Evolutionary conservation across 129 eudicot genomes (phyloP).

Genomic region (Kitagawia praeruptora): DNA sequence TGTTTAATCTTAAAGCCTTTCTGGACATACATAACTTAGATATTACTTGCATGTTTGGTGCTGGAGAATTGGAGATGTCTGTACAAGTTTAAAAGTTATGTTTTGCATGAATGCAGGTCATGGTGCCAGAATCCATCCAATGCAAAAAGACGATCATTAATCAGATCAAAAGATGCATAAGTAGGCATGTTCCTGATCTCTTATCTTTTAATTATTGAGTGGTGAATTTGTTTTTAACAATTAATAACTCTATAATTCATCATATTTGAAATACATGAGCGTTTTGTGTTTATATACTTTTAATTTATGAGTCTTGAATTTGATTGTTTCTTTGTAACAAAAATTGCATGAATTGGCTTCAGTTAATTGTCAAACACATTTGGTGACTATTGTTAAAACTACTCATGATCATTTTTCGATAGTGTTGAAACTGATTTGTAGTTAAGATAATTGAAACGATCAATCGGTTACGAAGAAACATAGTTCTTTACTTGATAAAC

Average conservation of each 20-base stretch:
- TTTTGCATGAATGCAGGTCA: conserved; percentile 29
- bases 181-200: not conserved
- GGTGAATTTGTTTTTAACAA: not conserved
- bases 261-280: not conserved
- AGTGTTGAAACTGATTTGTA: not conserved
- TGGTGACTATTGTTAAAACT: not conserved
- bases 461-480: not conserved
- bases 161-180: conserved; percentile 1
- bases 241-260: not conserved
- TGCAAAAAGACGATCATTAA: conserved; percentile 11
- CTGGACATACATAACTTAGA: not conserved
- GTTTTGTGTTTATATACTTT: not conserved
- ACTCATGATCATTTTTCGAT: not conserved
- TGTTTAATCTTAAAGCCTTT: not conserved
- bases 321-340: not conserved
- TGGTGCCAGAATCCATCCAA: conserved; percentile 20
- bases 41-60: too few species aligned
- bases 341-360: not conserved
- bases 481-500: not conserved
- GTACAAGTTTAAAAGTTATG: not conserved
- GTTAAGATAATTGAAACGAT: not conserved
- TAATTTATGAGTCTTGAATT: not conserved
- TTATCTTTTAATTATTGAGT: not conserved
- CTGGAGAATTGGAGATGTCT: not conserved
- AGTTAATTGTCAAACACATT: not conserved